Base-by-base conservation (phyloP, 2,329 filamentous ascomycete species). In the Graphiopsis chlorocephala region DNA sequence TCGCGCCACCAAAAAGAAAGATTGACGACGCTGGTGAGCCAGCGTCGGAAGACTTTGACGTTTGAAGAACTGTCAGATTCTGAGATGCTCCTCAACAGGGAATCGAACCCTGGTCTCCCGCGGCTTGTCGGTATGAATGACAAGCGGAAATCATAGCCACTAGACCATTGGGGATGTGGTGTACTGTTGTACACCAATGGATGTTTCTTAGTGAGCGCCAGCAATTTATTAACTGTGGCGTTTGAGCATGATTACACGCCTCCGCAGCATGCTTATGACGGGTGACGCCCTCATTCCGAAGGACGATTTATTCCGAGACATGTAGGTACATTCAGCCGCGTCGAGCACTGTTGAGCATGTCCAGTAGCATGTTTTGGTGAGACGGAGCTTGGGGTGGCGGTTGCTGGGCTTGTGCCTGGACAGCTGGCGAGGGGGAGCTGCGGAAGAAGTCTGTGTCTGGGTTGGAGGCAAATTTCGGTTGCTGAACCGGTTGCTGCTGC, bases 361-460 rank as follows among this genome's bases (percentile, higher is more conserved):
- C 67, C 5, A 74, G 66, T 15, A 74, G 65, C 20, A 66, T 64
- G 50, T 71, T 69, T 55, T 68, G 70, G 59, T 71, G 67, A 38
- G 65, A 48, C n/a, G 66, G 65, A 28, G 29, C 31, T 5, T 59
- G 53, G 42, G 48, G 60, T 15, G 60, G 67, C 38, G 61, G 60
- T 12, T 63, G 56, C 29, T 68, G 67, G 1, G 35, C 25, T 28
- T 66, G 65, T 58, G 64, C 7, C 53, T 64, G 12, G 28, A 60
- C 58, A 6, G 64, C 55, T 33, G 64, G 64, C 63, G 61, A 65
- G 20, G 45, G 35, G 7, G 64, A 23, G 50, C 61, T 68, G 14
- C 71, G 61, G 60, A 72, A 71, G 67, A 72, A 72, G n/a, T 71
- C 69, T 25, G 70, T 72, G 35, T 72, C 71, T 25, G 71, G 64